Evolutionary conservation across 371 early-diverging fungal genomes (phyloP).

Genomic region (Dentiscutata heterogama): DNA sequence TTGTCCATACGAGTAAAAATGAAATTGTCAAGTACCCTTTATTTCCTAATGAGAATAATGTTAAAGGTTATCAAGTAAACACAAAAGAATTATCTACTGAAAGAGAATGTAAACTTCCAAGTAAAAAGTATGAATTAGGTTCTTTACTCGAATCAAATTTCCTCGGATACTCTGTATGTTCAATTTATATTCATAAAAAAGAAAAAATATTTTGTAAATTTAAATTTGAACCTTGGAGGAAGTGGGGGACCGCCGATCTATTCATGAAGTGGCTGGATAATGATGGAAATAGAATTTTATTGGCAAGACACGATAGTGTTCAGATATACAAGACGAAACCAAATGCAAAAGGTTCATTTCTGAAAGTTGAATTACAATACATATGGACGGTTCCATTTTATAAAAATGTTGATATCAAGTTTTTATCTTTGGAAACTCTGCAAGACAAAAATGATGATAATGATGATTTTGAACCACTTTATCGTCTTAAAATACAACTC

Average conservation of each 20-base stretch:
- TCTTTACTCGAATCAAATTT: not conserved
- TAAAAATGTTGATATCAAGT: not conserved
- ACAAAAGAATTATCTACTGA: not conserved
- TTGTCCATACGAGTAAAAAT: not conserved
- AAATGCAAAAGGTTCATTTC: not conserved
- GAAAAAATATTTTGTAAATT: not conserved
- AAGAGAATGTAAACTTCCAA: not conserved
- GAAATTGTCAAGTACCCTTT: not conserved
- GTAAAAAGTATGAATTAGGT: not conserved
- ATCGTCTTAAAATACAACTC: conserved; percentile 11
- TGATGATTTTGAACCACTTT: too few relatives aligned
- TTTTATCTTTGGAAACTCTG: not conserved
- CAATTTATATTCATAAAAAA: not conserved
- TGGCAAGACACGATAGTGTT: conserved; percentile 1
- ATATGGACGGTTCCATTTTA: not conserved
- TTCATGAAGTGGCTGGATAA: not conserved
- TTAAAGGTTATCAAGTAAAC: too few relatives aligned
- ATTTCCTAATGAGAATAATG: not conserved
- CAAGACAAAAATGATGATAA: not conserved
- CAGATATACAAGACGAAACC: conserved; percentile 23
- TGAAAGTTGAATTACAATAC: conserved; percentile 16
- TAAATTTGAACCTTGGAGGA: conserved; percentile 11
- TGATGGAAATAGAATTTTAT: not conserved
- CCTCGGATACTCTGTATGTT: not conserved
- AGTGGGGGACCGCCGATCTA: not conserved